Percentiles rank a stretch among this genome's conserved stretches.
Evolutionary conservation across 768 basidiomycete species (phyloP).

Genomic region (Lanmaoa pseudosensibilis): DNA sequence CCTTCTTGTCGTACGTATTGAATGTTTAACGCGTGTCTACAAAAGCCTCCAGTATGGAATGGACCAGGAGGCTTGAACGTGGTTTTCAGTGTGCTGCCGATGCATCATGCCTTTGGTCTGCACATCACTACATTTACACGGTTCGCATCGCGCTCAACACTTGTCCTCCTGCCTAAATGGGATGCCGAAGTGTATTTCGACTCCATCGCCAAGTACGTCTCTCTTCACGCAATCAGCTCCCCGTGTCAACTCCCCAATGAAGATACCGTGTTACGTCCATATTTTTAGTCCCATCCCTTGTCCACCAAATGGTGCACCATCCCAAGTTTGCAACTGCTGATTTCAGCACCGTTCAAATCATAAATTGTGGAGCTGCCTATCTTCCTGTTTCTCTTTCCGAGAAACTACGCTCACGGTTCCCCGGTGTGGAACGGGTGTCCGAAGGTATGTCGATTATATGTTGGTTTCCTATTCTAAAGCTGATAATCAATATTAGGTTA

Average conservation of each 20-base stretch:
- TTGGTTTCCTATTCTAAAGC: background rate
- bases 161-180: conserved; percentile 63
- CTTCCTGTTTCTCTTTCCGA: conserved; percentile 57
- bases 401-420: conserved; percentile 40
- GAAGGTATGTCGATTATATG: conserved; percentile 44
- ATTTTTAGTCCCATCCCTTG: conserved; percentile 57
- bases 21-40: no score
- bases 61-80: conserved; percentile 49
- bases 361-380: conserved; percentile 64
- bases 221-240: background rate
- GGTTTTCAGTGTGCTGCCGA: conserved; percentile 58
- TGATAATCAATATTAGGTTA: conserved; percentile 47
- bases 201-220: conserved; percentile 56
- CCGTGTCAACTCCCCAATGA: background rate
- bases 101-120: conserved; percentile 67
- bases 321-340: conserved; percentile 46
- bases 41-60: conserved; percentile 41
- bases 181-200: conserved; percentile 50
- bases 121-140: conserved; percentile 50
- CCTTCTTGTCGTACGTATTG: no score
- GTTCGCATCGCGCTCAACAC: conserved; percentile 45
- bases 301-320: conserved; percentile 65
- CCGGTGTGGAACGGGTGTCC: conserved; percentile 32
- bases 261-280: conserved; percentile 58
- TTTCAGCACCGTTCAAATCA: conserved; percentile 46